Evolutionary conservation across 2,329 filamentous ascomycete species (phyloP), one percentile per base, ranked within the genome.

Genomic region (Aspergillus sp.): DNA sequence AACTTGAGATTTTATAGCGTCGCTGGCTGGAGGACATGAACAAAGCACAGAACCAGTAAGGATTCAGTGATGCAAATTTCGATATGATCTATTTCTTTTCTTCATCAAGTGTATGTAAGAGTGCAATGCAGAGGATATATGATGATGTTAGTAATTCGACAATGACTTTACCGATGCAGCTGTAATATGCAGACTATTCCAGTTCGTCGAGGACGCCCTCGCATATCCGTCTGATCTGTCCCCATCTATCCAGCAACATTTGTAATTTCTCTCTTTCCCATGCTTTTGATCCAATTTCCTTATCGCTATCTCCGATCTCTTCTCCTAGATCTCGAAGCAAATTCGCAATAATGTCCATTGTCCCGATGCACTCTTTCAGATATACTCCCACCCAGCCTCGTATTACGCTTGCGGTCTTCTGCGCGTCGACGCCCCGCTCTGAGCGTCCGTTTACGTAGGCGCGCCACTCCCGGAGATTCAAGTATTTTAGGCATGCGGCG

Each of bases 151-250:
- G 2, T 25, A 32, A 3, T 32, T 2, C 6, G 10, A 2, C 0
- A 2, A 36, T 13, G 30, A 36, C 11, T 36, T 5, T 5, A 2
- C 10, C 11, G 13, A 13, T 11, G 11, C 30, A 36, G 30, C 30
- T 36, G 11, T 36, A 13, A 36, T 36, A 36, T 36, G 32, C 30
- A 21, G 17, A 36, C 10, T 39, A 53, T 21, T 39, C 19, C 51
- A 42, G 15, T 8, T 36, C 39, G 17, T 42, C 36, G 42, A 70
- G 48, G 15, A 67, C 68, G 17, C 42, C 54, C 10, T 70, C 58
- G 60, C 73, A 72, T 21, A 76, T 42, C 25, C 41, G 55, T 59
- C 54, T 59, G 30, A 77, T 74, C 60, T 76, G 74, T 32, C 57
- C 68, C 75, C 75, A 77, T 54, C 75, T 66, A 15, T 58, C 62